Evolutionary conservation across 2,329 filamentous ascomycete genomes (phyloP).

Genomic region (Colletotrichum higginsianum): DNA sequence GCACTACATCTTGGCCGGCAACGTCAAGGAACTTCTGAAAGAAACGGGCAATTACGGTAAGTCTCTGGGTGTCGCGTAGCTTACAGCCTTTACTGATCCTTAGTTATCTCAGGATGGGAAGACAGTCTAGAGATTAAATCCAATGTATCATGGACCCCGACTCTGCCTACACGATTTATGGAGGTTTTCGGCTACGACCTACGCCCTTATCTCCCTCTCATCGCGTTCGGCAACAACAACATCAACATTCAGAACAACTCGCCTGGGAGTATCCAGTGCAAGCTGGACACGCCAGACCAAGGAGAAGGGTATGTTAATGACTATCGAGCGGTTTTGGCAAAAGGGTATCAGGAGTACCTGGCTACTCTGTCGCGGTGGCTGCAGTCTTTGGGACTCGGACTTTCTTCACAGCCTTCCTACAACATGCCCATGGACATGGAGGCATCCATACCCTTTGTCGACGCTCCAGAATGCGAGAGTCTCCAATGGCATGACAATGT

Average conservation of each 20-base stretch:
- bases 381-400: conserved; percentile 50
- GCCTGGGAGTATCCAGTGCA: background rate
- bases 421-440: conserved; percentile 60
- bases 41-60: conserved; percentile 52
- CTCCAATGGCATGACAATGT: conserved; percentile 54
- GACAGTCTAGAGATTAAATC: conserved; percentile 53
- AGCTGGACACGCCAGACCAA: background rate
- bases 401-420: conserved; percentile 57
- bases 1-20: conserved; percentile 50
- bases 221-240: conserved; percentile 45
- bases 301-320: conserved; percentile 25
- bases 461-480: conserved; percentile 59
- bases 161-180: conserved; percentile 50
- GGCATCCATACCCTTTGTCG: conserved; percentile 53
- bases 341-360: conserved; percentile 30
- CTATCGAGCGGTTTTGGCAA: conserved; percentile 16
- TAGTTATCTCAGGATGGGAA: conserved; percentile 46
- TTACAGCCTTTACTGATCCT: too few species aligned
- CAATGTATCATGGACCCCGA: conserved; percentile 55
- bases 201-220: conserved; percentile 51
- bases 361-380: conserved; percentile 16
- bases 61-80: background rate
- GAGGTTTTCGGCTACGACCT: conserved; percentile 52
- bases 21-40: conserved; percentile 46
- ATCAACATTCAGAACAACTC: conserved; percentile 9